Percentiles rank a stretch among this genome's conserved stretches.
These are phyloP conservation scores for Fusarium sarcochroum DNA, from an alignment of 2,329 filamentous ascomycete genomes.

Conservation along the genomic window DNA sequence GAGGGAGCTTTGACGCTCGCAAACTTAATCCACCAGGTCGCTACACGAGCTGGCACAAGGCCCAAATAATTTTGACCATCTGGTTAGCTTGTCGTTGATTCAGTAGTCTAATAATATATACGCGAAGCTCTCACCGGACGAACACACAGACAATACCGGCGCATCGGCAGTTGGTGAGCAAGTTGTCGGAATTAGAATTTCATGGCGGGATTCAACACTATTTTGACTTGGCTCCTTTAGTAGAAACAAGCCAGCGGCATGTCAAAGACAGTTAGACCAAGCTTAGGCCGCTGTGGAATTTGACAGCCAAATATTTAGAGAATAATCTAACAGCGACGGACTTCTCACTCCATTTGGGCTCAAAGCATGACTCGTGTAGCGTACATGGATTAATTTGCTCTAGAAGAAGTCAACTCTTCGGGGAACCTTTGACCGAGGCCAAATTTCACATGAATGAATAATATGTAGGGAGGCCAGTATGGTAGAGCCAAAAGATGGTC, in stretches of 20 bases:
- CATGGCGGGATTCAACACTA: neutral
- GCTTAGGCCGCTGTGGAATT: slow-evolving; percentile 1
- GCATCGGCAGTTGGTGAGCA: neutral
- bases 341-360: slow-evolving; percentile 1
- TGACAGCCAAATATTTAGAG: neutral
- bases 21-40: slow-evolving; percentile 5
- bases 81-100: neutral
- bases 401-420: neutral
- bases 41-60: slow-evolving; percentile 10
- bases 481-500: neutral
- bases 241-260: neutral
- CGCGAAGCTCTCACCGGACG: neutral
- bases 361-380: slow-evolving; percentile 3
- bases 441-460: no score
- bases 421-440: slow-evolving; percentile 14
- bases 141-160: neutral
- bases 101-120: neutral
- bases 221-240: slow-evolving; percentile 1
- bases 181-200: neutral
- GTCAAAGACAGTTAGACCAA: neutral
- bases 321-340: neutral
- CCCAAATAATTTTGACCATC: slow-evolving; percentile 4
- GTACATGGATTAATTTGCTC: neutral
- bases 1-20: slow-evolving; percentile 3
- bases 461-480: neutral